Base-by-base conservation (phyloP, 1,139 yeast species). In the Martiniozyma asiatica region DNA sequence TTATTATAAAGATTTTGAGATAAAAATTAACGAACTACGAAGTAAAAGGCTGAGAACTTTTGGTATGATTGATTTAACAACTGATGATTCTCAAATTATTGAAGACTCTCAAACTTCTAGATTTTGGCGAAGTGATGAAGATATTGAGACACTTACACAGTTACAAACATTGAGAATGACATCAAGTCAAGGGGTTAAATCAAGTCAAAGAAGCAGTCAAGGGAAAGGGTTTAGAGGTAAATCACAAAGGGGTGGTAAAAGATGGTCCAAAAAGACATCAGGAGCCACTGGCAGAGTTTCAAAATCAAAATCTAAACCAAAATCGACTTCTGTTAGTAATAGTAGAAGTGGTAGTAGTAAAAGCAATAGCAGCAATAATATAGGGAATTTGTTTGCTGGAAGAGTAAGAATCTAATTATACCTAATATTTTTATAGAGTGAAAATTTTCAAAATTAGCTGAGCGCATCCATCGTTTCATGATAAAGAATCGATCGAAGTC, bases 1-100 rank as follows among this genome's bases (percentile, higher is more conserved):
- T 23, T 59, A 62, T 40, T 77, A 65, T 44, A 52, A 53, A 22
- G 53, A 58, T 39, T 73, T 76, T 48, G 53, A 73, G 29, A 53
- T 51, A 5, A 56, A 53, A 18, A 48, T 75, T 47, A 49, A 63
- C 43, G 44, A 47, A 51, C 32, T 59, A 48, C 35, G 53, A 22
- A 39, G 34, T 4, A 27, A 40, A 13, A 27, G 42, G 13, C 28
- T 30, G 24, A 16, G 13, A 6, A 9, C 21, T 11, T 38, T 37
- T 27, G 39, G 35, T 4, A 34, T 26, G 2, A 8, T 26, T 14
- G 25, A 27, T 13, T 26, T 35, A 11, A 10, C 3, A 18, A n/a
- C 9, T 30, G 30, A 30, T 16, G 23, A 29, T 19, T 16, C 14
- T 9, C 31, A 14, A 8, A 17, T 17, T 14, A 4, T 24, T 11